A percentile compares a stretch with the other conserved stretches of the same genome.
These are phyloP conservation scores for Mangifera indica DNA, from an alignment of 345 rosid species.

Conservation along the genomic window DNA sequence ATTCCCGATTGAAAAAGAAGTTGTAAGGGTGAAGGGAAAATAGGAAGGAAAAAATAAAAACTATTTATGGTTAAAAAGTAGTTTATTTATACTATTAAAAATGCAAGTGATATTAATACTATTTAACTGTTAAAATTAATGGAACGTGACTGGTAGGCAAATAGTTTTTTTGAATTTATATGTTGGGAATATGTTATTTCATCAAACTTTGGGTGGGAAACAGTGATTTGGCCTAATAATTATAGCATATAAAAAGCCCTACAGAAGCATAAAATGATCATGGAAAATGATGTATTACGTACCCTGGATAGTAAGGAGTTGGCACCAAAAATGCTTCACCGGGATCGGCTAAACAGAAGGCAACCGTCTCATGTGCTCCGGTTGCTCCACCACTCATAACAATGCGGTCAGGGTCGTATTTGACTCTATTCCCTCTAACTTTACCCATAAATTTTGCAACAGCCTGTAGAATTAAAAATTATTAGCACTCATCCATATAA, in stretches of 20 bases:
- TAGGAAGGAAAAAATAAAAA: no score
- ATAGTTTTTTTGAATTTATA: no score
- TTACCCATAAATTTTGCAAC: slow-evolving; percentile 85
- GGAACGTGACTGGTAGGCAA: no score
- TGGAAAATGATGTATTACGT: slow-evolving; percentile 20
- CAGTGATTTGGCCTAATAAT: no score
- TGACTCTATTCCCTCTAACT: slow-evolving; percentile 65
- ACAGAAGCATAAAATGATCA: neutral
- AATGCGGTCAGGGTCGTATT: slow-evolving; percentile 74
- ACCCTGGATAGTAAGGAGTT: slow-evolving; percentile 98
- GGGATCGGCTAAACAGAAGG: slow-evolving; percentile 85
- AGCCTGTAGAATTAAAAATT: slow-evolving; percentile 43
- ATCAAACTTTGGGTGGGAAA: no score
- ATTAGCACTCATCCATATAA: neutral
- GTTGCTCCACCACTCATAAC: slow-evolving; percentile 99
- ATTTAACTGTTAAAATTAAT: no score
- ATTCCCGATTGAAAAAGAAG: no score
- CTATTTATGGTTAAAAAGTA: no score
- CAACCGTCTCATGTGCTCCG: slow-evolving; percentile 84
- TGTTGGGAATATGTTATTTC: no score
- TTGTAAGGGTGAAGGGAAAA: no score
- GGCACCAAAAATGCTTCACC: slow-evolving; percentile 94
- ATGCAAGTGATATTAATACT: no score
- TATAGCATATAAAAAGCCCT: neutral
- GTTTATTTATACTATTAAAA: no score